Base-by-base conservation (phyloP, 169 alveolate genomes). In the Plasmodium berghei region DNA sequence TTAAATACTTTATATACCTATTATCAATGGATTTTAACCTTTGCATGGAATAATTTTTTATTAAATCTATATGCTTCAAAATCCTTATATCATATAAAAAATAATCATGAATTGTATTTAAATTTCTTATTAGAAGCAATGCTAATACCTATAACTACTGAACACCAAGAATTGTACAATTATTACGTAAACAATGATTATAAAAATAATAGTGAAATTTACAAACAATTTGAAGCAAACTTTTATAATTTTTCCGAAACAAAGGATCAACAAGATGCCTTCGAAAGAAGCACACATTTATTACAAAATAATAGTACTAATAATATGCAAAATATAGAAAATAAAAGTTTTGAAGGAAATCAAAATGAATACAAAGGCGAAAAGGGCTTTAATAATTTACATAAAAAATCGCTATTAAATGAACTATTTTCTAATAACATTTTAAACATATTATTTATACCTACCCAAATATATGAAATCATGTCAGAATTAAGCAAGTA, bases 371-470 rank as follows among this genome's bases (percentile, higher is more conserved):
- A 9, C 28, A 24, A 9, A 58, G 26, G n/a, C 66, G 22, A 46
- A 34, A 12, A 14, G 0, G 46, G 14, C 34, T 24, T 46, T 1
- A 55, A 42, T 67, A 49, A 74, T 12, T 16, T 71, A 16, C 26
- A 86, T 59, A 86, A 86, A 66, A 22, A 86, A 24, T 86, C 72
- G 34, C 54, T 86, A 54, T 24, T 86, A 1, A 86, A 86, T 72
- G 91, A 86, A 86, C 34, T 86, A 72, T 86, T 86, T 71, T 55
- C 91, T 42, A 86, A 86, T 24, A 70, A 86, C 48, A 72, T 86
- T 72, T 63, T 86, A 49, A 86, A 86, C 45, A 16, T 86, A 22
- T 16, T 86, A 70, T 86, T 64, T 52, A 86, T 86, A 28, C 91
- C 91, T 24, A 59, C 91, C 40, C 87, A 86, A 46, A 86, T 86